Conservation (phyloP, 2,329 filamentous ascomycete genomes). For the Huntiella savannae region DNA sequence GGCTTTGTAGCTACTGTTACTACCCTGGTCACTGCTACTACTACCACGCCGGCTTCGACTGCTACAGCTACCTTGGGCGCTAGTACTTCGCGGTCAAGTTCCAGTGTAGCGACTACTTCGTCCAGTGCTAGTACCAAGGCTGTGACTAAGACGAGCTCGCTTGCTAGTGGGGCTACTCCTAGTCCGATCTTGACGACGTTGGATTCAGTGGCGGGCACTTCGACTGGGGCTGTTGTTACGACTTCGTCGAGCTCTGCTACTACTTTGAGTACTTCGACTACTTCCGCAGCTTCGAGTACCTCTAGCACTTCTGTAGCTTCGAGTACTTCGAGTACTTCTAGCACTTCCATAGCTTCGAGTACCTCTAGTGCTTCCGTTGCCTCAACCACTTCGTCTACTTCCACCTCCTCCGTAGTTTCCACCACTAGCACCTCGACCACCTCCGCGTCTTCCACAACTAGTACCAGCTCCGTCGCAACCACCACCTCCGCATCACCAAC, state of each 20-base stretch:
- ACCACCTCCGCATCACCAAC: conserved; percentile 7
- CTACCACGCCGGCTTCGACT: neutral
- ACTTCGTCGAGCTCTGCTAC: neutral
- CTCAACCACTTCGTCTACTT: conserved; percentile 9
- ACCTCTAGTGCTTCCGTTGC: neutral
- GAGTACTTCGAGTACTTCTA: conserved; percentile 2
- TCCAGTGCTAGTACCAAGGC: neutral
- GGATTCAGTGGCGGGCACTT: neutral
- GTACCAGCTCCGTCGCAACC: neutral
- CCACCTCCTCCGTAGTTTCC: conserved; percentile 8
- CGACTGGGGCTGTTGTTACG: neutral
- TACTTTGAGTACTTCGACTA: neutral
- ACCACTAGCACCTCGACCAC: conserved; percentile 3
- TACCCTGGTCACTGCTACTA: neutral
- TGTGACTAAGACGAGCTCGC: neutral
- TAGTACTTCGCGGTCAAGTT: neutral
- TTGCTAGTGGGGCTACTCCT: conserved; percentile 1
- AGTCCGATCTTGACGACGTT: conserved; percentile 8
- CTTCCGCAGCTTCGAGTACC: neutral
- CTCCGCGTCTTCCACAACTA: conserved; percentile 9
- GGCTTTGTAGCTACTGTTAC: neutral
- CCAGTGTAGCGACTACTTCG: neutral
- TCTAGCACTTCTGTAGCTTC: neutral
- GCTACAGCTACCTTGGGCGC: conserved; percentile 3
- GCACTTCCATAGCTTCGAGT: neutral